Evolutionary conservation across 352 stramenopile species (phyloP).

Genomic region (Globisporangium carolinianum): DNA sequence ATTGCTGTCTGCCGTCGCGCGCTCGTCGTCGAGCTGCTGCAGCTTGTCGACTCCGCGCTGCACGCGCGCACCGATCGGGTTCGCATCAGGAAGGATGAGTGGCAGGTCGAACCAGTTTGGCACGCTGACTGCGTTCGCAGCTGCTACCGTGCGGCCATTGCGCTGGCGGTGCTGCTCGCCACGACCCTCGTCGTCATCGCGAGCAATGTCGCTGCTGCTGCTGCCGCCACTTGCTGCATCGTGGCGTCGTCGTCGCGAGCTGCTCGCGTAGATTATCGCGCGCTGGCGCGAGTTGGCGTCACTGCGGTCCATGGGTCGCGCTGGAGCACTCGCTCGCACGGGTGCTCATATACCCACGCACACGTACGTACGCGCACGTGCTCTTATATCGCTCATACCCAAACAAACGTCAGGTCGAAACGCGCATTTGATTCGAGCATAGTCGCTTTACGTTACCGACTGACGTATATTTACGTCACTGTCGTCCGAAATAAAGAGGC

Average conservation of each 20-base stretch:
- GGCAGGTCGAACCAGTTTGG: constrained; percentile 66
- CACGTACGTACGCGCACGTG: background rate
- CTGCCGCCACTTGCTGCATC: background rate
- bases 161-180: background rate
- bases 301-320: constrained; percentile 4
- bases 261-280: constrained; percentile 27
- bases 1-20: background rate
- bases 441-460: no score
- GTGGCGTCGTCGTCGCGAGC: constrained; percentile 2
- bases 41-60: constrained; percentile 22
- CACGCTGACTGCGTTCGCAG: constrained; percentile 8
- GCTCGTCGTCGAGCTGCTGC: background rate
- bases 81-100: constrained; percentile 36
- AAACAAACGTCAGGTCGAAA: no score
- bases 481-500: no score
- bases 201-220: background rate
- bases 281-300: constrained; percentile 16
- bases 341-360: background rate
- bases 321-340: background rate
- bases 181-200: background rate
- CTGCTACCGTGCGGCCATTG: background rate
- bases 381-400: no score
- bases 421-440: no score
- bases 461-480: no score
- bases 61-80: constrained; percentile 31